These are phyloP conservation scores for Cercospora sojina DNA, from an alignment of 2,329 filamentous ascomycete species.

Conservation along the genomic window DNA sequence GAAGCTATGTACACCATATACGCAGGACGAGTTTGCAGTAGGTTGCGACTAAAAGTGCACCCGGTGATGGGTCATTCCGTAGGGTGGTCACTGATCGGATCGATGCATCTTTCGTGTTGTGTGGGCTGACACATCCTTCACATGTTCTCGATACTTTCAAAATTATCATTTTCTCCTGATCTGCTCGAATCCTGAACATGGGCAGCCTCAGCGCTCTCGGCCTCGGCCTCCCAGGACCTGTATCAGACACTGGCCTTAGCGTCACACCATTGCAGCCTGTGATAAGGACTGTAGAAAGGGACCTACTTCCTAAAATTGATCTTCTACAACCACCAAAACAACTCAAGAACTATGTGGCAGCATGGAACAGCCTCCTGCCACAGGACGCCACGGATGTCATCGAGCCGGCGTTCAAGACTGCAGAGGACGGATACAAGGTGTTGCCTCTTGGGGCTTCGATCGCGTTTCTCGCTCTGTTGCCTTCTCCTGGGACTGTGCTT, in stretches of 20 bases:
- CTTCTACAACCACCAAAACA: background rate
- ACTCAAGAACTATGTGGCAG: background rate
- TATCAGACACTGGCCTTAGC: background rate
- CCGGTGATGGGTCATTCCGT: background rate
- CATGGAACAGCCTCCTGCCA: background rate
- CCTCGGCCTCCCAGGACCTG: background rate
- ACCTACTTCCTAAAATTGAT: background rate
- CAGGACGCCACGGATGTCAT: background rate
- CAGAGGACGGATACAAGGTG: background rate
- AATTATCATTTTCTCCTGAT: background rate
- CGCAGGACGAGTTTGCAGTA: background rate
- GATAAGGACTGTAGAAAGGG: background rate
- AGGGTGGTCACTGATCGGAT: background rate
- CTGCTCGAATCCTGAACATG: background rate
- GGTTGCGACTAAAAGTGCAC: background rate
- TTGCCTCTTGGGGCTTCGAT: background rate
- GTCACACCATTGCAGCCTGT: background rate
- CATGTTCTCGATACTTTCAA: background rate
- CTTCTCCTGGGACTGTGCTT: background rate
- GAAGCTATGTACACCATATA: background rate
- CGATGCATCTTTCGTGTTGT: background rate
- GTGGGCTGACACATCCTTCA: background rate
- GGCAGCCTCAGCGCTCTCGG: background rate
- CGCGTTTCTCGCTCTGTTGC: background rate
- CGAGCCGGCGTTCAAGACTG: background rate